Percentiles rank a stretch among this genome's conserved stretches.
Conservation (phyloP, 805 yeast species). For the Ogataea methylovora region DNA sequence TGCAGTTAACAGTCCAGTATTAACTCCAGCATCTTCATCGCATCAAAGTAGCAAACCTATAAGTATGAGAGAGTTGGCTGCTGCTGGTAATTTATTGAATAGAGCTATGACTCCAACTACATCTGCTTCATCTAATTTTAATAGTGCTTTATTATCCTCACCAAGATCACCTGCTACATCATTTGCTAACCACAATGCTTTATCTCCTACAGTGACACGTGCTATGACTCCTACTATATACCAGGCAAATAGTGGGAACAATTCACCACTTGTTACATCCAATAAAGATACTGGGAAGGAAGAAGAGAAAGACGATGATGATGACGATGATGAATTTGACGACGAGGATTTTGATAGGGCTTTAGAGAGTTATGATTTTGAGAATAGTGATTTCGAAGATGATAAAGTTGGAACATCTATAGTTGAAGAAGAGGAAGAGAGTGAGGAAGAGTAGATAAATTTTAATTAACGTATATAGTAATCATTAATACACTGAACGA, state of each 20-base stretch:
- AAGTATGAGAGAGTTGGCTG: slow-evolving; percentile 13
- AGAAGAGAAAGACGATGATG: slow-evolving; percentile 4
- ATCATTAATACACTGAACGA: too few species aligned
- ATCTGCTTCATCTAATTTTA: neutral
- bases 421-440: slow-evolving; percentile 15
- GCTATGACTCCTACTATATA: neutral
- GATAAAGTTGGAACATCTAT: slow-evolving; percentile 2
- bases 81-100: slow-evolving; percentile 8
- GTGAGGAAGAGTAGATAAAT: slow-evolving; percentile 20
- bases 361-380: slow-evolving; percentile 8
- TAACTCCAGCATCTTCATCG: neutral
- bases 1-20: neutral
- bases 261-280: neutral
- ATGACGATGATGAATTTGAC: slow-evolving; percentile 12
- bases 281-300: neutral
- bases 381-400: slow-evolving; percentile 1
- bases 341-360: slow-evolving; percentile 20
- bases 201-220: neutral
- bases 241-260: neutral
- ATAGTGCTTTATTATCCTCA: neutral
- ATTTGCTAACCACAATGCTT: neutral
- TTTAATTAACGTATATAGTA: neutral
- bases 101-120: slow-evolving; percentile 1
- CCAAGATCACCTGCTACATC: neutral
- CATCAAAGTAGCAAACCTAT: too few species aligned